phyloP scores from a whole-genome alignment of 768 basidiomycete species.

The Podaxis mareebaensis region DNA sequence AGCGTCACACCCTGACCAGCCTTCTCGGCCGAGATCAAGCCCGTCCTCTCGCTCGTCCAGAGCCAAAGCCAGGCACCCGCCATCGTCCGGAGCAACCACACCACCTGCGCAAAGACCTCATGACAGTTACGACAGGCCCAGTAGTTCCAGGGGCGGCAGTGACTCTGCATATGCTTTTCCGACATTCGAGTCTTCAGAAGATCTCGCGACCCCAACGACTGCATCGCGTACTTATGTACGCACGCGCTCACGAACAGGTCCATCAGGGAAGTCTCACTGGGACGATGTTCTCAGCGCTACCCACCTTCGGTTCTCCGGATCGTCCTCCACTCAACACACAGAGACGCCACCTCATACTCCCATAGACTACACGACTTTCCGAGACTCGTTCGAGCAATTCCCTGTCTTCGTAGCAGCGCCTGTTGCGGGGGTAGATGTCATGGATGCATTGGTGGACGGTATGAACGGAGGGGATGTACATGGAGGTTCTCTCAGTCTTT shows the following conservation, averaged over 20 bases:
- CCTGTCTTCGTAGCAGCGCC: slow-evolving; percentile 77
- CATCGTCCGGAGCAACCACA: not conserved
- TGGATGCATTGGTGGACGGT: slow-evolving; percentile 87
- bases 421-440: slow-evolving; percentile 76
- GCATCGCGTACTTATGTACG: slow-evolving; percentile 39
- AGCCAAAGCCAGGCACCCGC: not conserved
- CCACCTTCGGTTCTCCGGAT: slow-evolving; percentile 62
- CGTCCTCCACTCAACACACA: slow-evolving; percentile 64
- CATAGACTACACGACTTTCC: slow-evolving; percentile 41
- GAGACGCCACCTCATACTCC: slow-evolving; percentile 78
- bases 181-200: slow-evolving; percentile 34
- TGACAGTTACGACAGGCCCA: slow-evolving; percentile 7
- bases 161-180: slow-evolving; percentile 44
- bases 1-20: not conserved
- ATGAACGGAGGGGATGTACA: slow-evolving; percentile 80
- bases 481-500: slow-evolving; percentile 36
- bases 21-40: slow-evolving; percentile 3
- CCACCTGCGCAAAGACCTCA: not conserved
- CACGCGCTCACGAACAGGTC: slow-evolving; percentile 59
- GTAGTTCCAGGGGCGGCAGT: not conserved
- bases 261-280: slow-evolving; percentile 50
- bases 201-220: slow-evolving; percentile 25
- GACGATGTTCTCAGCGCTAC: slow-evolving; percentile 44
- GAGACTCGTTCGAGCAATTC: slow-evolving; percentile 49
- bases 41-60: slow-evolving; percentile 1